Evolutionary conservation across 1,139 yeast genomes (phyloP).

Genomic region (Pichiaceae sp.): DNA sequence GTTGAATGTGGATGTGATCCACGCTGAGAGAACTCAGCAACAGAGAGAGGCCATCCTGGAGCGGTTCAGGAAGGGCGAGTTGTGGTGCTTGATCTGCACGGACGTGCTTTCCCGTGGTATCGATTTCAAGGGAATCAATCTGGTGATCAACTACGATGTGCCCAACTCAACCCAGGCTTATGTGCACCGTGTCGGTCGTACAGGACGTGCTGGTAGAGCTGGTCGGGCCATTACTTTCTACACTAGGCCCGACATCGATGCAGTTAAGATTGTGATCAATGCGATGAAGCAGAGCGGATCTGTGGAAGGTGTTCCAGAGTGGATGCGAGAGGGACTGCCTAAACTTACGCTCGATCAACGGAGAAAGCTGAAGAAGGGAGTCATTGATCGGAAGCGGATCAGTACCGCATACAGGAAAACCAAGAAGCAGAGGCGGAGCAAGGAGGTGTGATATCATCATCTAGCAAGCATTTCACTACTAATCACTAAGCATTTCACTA

Average conservation of each 20-base stretch:
- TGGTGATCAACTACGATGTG: slow-evolving; percentile 93
- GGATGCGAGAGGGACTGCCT: slow-evolving; percentile 66
- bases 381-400: slow-evolving; percentile 61
- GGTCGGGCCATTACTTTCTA: slow-evolving; percentile 90
- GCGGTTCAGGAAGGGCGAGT: slow-evolving; percentile 77
- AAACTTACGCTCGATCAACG: slow-evolving; percentile 64
- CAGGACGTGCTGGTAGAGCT: slow-evolving; percentile 87
- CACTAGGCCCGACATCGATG: slow-evolving; percentile 77
- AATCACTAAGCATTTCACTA: no score
- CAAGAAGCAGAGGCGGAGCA: slow-evolving; percentile 46
- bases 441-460: no score
- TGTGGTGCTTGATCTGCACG: slow-evolving; percentile 95
- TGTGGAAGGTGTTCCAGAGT: slow-evolving; percentile 52
- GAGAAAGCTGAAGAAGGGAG: slow-evolving; percentile 51
- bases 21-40: slow-evolving; percentile 85
- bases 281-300: slow-evolving; percentile 94
- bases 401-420: slow-evolving; percentile 79
- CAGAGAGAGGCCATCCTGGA: slow-evolving; percentile 85
- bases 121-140: slow-evolving; percentile 90
- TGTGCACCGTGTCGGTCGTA: slow-evolving; percentile 97
- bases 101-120: slow-evolving; percentile 96
- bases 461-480: no score
- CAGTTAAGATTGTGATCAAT: slow-evolving; percentile 77
- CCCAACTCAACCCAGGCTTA: slow-evolving; percentile 93
- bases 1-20: slow-evolving; percentile 89